These are phyloP conservation scores for Rhizomucor miehei DNA, from an alignment of 371 early-diverging fungal genomes.

Conservation along the genomic window DNA sequence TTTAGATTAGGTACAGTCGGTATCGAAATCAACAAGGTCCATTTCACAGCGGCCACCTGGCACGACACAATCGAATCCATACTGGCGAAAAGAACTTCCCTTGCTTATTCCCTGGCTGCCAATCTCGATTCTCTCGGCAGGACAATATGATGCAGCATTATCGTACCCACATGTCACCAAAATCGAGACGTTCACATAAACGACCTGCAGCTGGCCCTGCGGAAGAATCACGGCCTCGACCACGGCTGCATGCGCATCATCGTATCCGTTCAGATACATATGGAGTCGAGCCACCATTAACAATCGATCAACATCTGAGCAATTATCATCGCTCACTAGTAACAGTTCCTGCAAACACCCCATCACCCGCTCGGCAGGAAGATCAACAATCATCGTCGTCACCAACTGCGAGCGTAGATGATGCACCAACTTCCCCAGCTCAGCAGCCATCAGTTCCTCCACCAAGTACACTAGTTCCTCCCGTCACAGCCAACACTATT, in stretches of 20 bases:
- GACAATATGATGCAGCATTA: conserved; percentile 93
- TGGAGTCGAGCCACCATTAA: conserved; percentile 33
- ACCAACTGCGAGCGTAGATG: not conserved
- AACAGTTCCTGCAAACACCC: not conserved
- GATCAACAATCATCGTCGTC: conserved; percentile 2
- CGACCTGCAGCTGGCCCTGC: conserved; percentile 6
- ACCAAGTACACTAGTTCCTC: not conserved
- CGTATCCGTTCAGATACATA: conserved; percentile 38
- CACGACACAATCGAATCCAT: conserved; percentile 87
- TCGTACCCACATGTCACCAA: conserved; percentile 77
- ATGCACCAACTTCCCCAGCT: not conserved
- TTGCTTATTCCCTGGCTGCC: conserved; percentile 78
- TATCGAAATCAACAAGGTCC: not conserved
- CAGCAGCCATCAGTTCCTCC: not conserved
- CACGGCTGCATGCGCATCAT: conserved; percentile 44
- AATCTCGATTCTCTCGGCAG: conserved; percentile 82
- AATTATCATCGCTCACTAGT: conserved; percentile 22
- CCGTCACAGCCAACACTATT: not conserved
- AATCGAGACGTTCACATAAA: conserved; percentile 60
- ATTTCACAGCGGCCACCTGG: conserved; percentile 75
- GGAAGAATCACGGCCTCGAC: conserved; percentile 22
- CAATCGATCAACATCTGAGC: conserved; percentile 42
- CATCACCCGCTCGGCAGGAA: conserved; percentile 1
- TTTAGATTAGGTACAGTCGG: not conserved
- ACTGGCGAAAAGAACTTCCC: conserved; percentile 91